Percentiles rank a stretch among this genome's conserved stretches.
phyloP scores from a whole-genome alignment of 257 asterid genomes.

The Paraleonurus japonicus region DNA sequence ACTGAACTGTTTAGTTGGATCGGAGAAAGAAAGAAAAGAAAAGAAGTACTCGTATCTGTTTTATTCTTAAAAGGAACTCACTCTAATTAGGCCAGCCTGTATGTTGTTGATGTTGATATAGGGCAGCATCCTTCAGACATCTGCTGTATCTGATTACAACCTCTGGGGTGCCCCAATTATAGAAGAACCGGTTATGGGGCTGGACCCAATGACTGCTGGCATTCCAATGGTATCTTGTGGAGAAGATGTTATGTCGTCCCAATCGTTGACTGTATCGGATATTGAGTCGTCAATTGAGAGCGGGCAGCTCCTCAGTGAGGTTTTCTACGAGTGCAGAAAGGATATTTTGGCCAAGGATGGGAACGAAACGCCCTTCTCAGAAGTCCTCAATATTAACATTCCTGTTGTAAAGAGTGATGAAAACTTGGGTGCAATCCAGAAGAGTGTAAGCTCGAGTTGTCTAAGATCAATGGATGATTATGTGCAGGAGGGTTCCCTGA shows the following conservation, averaged over 20 bases:
- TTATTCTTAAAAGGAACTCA: conserved; percentile 19
- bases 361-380: conserved; percentile 57
- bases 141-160: conserved; percentile 60
- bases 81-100: conserved; percentile 1
- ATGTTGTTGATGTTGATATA: conserved; percentile 24
- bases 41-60: too few relatives aligned
- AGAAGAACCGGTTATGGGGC: conserved; percentile 58
- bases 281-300: conserved; percentile 66
- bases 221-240: conserved; percentile 87
- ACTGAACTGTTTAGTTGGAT: conserved; percentile 24
- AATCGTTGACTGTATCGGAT: conserved; percentile 60
- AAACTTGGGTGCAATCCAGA: conserved; percentile 51
- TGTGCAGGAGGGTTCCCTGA: conserved; percentile 43
- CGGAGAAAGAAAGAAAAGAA: not conserved
- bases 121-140: conserved; percentile 42
- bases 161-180: conserved; percentile 71
- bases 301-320: conserved; percentile 75
- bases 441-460: conserved; percentile 64
- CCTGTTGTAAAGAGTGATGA: conserved; percentile 40
- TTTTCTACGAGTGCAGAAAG: conserved; percentile 83
- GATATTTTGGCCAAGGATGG: conserved; percentile 87
- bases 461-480: conserved; percentile 62
- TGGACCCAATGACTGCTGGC: conserved; percentile 79
- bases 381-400: conserved; percentile 48
- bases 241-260: conserved; percentile 63